Conservation (phyloP, 768 basidiomycete species). For the Erythrobasidium yunnanense region DNA sequence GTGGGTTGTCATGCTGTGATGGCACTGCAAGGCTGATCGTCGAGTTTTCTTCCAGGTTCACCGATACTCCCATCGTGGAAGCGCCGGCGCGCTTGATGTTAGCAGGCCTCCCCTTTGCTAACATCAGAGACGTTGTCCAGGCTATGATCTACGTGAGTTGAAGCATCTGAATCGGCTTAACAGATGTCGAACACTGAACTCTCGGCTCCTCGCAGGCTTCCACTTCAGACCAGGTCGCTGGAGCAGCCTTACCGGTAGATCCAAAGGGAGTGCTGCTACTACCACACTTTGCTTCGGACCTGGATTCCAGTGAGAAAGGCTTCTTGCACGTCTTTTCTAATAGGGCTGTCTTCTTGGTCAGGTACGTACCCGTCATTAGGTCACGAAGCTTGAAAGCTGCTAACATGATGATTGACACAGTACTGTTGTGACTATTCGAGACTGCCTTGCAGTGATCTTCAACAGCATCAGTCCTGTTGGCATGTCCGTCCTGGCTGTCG, state of each 20-base stretch:
- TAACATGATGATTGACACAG: too few relatives aligned
- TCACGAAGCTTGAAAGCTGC: too few relatives aligned
- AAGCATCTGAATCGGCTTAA: neutral
- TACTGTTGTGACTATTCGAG: neutral
- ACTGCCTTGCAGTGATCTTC: neutral
- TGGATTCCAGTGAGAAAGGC: neutral
- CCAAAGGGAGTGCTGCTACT: constrained; percentile 3
- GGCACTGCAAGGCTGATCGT: neutral
- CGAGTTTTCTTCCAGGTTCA: constrained; percentile 4
- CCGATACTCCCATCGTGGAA: constrained; percentile 13
- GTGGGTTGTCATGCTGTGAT: neutral
- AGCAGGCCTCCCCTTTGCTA: constrained; percentile 1
- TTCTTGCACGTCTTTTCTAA: constrained; percentile 4
- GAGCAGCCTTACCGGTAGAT: constrained; percentile 8
- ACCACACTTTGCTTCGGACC: neutral
- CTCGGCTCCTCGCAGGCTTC: neutral
- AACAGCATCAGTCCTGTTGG: neutral
- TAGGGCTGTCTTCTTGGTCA: neutral
- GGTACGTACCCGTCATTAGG: too few relatives aligned
- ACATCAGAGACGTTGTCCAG: constrained; percentile 12
- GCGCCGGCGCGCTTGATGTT: neutral
- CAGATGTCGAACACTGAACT: neutral
- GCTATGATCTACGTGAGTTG: constrained; percentile 8
- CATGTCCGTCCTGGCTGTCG: neutral
- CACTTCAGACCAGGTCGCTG: neutral